phyloP scores from a whole-genome alignment of 1,284 basidiomycete genomes.

The Vanrija humicola region DNA sequence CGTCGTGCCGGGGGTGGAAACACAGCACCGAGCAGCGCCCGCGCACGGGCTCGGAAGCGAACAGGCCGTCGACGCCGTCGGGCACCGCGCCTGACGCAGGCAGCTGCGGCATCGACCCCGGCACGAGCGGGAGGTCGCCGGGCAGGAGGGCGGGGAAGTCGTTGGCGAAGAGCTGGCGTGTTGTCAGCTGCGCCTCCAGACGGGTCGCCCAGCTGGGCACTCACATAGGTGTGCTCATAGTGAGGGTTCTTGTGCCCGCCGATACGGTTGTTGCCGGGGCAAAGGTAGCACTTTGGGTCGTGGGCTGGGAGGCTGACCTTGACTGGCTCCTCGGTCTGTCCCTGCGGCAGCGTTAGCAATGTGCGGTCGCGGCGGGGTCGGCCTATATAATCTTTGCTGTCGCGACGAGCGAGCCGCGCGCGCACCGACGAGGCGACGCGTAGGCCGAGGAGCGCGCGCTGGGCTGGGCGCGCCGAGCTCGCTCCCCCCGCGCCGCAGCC shows the following conservation, averaged over 20 bases:
- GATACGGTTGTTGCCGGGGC: slow-evolving; percentile 80
- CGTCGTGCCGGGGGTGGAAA: slow-evolving; percentile 84
- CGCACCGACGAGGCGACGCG: no score
- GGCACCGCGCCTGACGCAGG: slow-evolving; percentile 39
- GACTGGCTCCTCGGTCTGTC: slow-evolving; percentile 70
- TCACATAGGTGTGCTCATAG: slow-evolving; percentile 64
- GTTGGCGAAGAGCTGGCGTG: slow-evolving; percentile 62
- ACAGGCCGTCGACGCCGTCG: slow-evolving; percentile 56
- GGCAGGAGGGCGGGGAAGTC: slow-evolving; percentile 81
- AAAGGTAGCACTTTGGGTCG: slow-evolving; percentile 82
- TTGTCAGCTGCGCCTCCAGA: slow-evolving; percentile 1
- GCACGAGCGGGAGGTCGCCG: slow-evolving; percentile 8
- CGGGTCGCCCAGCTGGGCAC: slow-evolving; percentile 4
- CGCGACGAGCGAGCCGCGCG: no score
- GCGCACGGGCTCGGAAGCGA: slow-evolving; percentile 67
- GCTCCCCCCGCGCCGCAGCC: neutral
- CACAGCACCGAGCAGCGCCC: slow-evolving; percentile 86
- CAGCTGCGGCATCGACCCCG: slow-evolving; percentile 1
- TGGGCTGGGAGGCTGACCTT: slow-evolving; percentile 59
- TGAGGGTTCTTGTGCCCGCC: slow-evolving; percentile 66
- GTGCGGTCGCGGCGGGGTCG: no score
- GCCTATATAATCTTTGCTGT: no score
- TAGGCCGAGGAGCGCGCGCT: neutral
- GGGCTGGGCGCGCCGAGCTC: neutral
- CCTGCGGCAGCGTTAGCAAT: slow-evolving; percentile 59